Conservation (phyloP, 2,329 filamentous ascomycete species). For the Xylaria polymorpha region DNA sequence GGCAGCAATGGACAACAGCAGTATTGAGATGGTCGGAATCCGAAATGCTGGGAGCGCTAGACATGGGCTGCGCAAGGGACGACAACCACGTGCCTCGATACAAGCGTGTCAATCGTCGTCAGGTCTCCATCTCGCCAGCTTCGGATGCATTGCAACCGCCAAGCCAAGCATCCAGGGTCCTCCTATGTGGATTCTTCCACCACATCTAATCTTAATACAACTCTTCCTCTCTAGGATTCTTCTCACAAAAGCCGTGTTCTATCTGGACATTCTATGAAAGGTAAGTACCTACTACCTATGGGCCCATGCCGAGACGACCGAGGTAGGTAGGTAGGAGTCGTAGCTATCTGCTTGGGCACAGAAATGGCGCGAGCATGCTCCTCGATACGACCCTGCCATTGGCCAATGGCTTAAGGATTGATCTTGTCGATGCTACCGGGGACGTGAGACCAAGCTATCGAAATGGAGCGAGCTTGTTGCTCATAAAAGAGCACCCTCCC, state of each 20-base stretch:
- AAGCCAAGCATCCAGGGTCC: slow-evolving; percentile 10
- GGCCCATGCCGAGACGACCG: neutral
- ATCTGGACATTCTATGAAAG: neutral
- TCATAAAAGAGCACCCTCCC: slow-evolving; percentile 23
- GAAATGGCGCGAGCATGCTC: slow-evolving; percentile 23
- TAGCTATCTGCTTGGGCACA: slow-evolving; percentile 6
- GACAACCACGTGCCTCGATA: slow-evolving; percentile 28
- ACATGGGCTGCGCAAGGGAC: neutral
- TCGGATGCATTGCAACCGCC: slow-evolving; percentile 20
- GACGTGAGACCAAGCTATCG: neutral
- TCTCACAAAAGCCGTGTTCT: neutral
- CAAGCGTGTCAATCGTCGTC: slow-evolving; percentile 15
- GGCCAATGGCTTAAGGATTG: slow-evolving; percentile 4
- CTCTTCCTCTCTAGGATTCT: neutral
- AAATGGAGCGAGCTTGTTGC: neutral
- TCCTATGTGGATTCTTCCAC: neutral
- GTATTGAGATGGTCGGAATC: slow-evolving; percentile 9
- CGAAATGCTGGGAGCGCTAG: slow-evolving; percentile 22
- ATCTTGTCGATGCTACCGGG: neutral
- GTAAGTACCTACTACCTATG: slow-evolving; percentile 1
- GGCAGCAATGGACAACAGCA: neutral
- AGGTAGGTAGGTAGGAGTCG: slow-evolving; percentile 11
- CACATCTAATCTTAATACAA: slow-evolving; percentile 8
- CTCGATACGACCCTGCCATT: slow-evolving; percentile 15
- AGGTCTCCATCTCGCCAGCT: neutral